phyloP scores from a whole-genome alignment of 805 yeast species.

The Pichia exigua region DNA sequence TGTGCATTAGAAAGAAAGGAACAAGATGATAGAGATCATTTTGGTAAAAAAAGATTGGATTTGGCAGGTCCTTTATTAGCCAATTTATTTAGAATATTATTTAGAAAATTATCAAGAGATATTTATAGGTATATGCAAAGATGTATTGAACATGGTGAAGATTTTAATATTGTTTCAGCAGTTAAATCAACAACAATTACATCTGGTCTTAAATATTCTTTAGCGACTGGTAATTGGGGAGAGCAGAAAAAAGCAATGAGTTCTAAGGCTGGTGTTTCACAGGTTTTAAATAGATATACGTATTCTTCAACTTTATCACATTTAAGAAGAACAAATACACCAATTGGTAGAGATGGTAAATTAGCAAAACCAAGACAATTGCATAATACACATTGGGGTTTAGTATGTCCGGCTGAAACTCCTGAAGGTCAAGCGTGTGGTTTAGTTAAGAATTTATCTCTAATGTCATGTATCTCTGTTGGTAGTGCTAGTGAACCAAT shows the following conservation, averaged over 20 bases:
- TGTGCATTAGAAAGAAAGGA: conserved; percentile 97
- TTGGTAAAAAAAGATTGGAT: conserved; percentile 97
- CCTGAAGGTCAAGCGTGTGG: conserved; percentile 99
- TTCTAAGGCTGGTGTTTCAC: conserved; percentile 98
- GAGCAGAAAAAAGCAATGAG: conserved; percentile 99
- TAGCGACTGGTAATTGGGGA: conserved; percentile 99
- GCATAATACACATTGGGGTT: conserved; percentile 99
- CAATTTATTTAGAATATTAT: conserved; percentile 86
- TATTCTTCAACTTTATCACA: conserved; percentile 98
- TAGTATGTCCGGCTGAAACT: conserved; percentile 99
- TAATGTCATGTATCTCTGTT: conserved; percentile 96
- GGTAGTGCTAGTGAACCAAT: conserved; percentile 97
- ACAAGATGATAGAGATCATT: conserved; percentile 98
- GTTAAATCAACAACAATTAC: conserved; percentile 96
- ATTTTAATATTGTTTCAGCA: conserved; percentile 91
- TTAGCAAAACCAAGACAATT: conserved; percentile 98
- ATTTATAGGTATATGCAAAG: conserved; percentile 97
- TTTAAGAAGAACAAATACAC: conserved; percentile 97
- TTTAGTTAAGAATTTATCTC: conserved; percentile 87
- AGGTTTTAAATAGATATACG: conserved; percentile 94
- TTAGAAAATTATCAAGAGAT: conserved; percentile 92
- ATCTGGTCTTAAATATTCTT: conserved; percentile 92
- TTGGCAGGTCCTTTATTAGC: conserved; percentile 97
- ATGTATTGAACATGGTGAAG: conserved; percentile 96
- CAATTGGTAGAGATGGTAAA: conserved; percentile 99